Evolutionary conservation across 2,329 filamentous ascomycete genomes (phyloP), one percentile per base, ranked within the genome.

Genomic region (Aspergillus thermomutatus): DNA sequence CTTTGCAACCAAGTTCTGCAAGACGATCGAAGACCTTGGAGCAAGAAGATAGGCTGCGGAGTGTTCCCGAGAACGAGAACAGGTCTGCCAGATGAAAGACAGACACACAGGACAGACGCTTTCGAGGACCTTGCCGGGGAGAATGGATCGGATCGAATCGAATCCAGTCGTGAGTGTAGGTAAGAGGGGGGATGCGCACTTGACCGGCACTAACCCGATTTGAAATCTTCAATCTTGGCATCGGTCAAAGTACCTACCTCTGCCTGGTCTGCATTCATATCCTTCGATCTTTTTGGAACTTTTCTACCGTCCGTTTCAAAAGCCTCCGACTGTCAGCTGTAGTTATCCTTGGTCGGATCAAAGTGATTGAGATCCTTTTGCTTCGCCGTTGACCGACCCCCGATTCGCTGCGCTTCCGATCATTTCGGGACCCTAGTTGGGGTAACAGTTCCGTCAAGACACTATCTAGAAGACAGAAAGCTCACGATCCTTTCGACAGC

Each of bases 111-210:
- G 55, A 55, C 52, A 54, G 60, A 56, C 31, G 59, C 55, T 53
- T 53, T 65, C 59, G 63, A 66, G 62, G 63, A 66, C 60, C 64
- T 67, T 64, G 61, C 60, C 60, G 61, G 62, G 60, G 58, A 41
- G 50, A 53, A 61, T 66, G 57, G 63, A 66, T 62, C 61, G 57
- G 63, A 66, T 62, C 61, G 65, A 67, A 64, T 64, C 59, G 59
- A 64, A 60, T 66, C 60, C 43, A 46, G 58, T 60, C 11, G 43
- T n/a, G 52, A 62, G 55, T 60, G 50, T 52, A 45, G 45, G 60
- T 62, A 61, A 63, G 62, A 64, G 62, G 64, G 66, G 66, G 62
- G 58, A 62, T 62, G 57, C 58, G 61, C 66, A 60, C 63, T 65
- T 63, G 60, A 60, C 64, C 58, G 58, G 59, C 61, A 56, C 61